phyloP scores from a whole-genome alignment of 768 basidiomycete genomes.

The Suillus fuscotomentosus region DNA sequence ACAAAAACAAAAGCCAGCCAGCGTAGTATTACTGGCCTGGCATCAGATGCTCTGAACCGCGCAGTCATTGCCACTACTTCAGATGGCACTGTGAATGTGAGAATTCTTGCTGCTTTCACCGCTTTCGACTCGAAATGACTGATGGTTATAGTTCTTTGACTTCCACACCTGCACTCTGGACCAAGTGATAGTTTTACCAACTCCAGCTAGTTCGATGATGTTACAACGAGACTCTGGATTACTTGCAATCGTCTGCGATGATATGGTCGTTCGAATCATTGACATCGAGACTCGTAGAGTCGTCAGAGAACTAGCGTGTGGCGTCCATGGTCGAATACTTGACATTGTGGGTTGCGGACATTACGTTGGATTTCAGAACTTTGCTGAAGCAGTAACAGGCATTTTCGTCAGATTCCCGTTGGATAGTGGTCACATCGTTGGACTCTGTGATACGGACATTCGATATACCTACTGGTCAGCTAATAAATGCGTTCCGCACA shows the following conservation, averaged over 20 bases:
- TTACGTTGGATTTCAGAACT: slow-evolving; percentile 6
- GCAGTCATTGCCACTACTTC: slow-evolving; percentile 80
- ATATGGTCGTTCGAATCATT: slow-evolving; percentile 78
- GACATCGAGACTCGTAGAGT: slow-evolving; percentile 88
- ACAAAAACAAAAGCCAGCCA: slow-evolving; percentile 42
- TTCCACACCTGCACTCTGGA: slow-evolving; percentile 84
- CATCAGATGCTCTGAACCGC: slow-evolving; percentile 82
- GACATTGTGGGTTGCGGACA: slow-evolving; percentile 66
- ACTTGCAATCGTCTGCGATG: slow-evolving; percentile 82
- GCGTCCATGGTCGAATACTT: slow-evolving; percentile 80
- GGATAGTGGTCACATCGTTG: slow-evolving; percentile 85
- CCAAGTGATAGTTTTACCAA: slow-evolving; percentile 63
- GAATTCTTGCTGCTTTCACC: slow-evolving; percentile 25
- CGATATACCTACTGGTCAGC: slow-evolving; percentile 88
- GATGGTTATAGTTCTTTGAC: slow-evolving; percentile 79
- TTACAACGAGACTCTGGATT: slow-evolving; percentile 86
- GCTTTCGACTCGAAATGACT: slow-evolving; percentile 1
- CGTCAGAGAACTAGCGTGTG: slow-evolving; percentile 81
- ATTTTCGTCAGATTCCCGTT: slow-evolving; percentile 93
- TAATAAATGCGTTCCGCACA: slow-evolving; percentile 92
- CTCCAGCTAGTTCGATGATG: slow-evolving; percentile 64
- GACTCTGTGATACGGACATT: slow-evolving; percentile 94
- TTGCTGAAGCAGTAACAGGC: slow-evolving; percentile 46
- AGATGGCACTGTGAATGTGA: slow-evolving; percentile 86
- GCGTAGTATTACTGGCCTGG: slow-evolving; percentile 77